A percentile compares a stretch with the other conserved stretches of the same genome.
These are phyloP conservation scores for Solanum tarijense DNA, from an alignment of 257 asterid genomes.

Conservation along the genomic window DNA sequence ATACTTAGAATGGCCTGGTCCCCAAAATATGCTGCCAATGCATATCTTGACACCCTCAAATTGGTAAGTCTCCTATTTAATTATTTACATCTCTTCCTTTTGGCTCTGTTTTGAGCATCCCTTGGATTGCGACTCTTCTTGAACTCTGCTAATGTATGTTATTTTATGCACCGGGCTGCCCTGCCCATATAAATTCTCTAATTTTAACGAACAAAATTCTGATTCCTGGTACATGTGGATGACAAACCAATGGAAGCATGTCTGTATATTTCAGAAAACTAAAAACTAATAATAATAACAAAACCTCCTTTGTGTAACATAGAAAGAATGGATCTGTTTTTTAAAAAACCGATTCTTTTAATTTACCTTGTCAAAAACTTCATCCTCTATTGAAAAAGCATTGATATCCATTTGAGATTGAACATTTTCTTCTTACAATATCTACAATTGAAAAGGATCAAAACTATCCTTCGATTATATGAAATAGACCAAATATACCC, in stretches of 20 bases:
- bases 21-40: constrained; percentile 40
- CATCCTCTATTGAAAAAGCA: background rate
- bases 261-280: background rate
- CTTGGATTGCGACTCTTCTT: background rate
- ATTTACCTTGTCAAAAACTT: background rate
- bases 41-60: constrained; percentile 54
- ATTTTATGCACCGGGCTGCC: background rate
- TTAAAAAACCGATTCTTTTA: background rate
- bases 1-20: constrained; percentile 48
- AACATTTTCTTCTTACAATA: background rate
- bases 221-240: background rate
- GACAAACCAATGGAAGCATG: background rate
- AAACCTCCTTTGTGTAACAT: background rate
- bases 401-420: background rate
- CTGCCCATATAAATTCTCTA: background rate
- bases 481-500: no score
- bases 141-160: background rate
- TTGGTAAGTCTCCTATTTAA: constrained; percentile 23
- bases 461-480: no score
- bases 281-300: background rate
- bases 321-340: background rate
- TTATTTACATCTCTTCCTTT: background rate
- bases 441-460: fast-evolving
- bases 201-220: background rate
- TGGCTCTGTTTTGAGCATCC: background rate